Conservation (phyloP, 148 eudicot species). For the Persicaria maculosa region DNA sequence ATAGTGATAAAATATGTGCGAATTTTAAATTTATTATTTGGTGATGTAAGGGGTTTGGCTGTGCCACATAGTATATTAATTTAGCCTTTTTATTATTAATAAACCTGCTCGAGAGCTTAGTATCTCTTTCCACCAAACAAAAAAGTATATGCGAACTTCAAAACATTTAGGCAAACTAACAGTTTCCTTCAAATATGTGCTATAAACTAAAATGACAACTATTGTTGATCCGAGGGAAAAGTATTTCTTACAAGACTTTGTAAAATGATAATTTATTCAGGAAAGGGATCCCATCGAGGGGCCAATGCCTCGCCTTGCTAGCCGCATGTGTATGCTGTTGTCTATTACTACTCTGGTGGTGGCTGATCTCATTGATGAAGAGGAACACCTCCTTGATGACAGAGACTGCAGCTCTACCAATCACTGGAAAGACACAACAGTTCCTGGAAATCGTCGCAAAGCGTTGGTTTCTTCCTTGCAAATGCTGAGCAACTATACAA, state of each 20-base stretch:
- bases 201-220: too few species aligned
- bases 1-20: too few species aligned
- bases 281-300: conserved; percentile 97
- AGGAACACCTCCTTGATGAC: conserved; percentile 47
- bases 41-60: too few species aligned
- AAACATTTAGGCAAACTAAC: too few species aligned
- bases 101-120: too few species aligned
- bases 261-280: conserved; percentile 22
- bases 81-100: too few species aligned
- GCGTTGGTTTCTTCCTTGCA: conserved; percentile 75
- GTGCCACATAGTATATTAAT: too few species aligned
- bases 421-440: conserved; percentile 27
- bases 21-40: too few species aligned
- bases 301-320: conserved; percentile 83
- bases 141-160: too few species aligned
- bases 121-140: too few species aligned
- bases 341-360: conserved; percentile 71
- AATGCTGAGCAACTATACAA: conserved; percentile 53
- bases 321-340: conserved; percentile 78
- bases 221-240: too few species aligned
- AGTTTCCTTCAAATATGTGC: too few species aligned
- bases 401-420: conserved; percentile 22
- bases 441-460: conserved; percentile 41
- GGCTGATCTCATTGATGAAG: conserved; percentile 82
- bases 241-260: background rate